Conservation (phyloP, 2,329 filamentous ascomycete genomes). For the Aphanocladium album region DNA sequence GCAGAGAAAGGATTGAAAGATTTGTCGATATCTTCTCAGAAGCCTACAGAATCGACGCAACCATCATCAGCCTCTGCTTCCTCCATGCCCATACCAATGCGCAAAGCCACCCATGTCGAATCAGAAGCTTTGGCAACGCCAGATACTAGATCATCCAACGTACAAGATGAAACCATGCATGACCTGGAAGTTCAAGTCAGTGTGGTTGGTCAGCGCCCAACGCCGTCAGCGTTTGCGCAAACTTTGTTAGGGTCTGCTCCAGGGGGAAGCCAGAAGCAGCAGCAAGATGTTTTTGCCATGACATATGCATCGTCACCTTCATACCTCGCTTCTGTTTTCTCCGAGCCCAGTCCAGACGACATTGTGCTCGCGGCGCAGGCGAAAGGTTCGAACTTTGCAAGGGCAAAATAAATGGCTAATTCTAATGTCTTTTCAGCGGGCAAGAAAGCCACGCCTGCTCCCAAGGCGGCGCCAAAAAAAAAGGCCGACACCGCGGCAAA, state of each 20-base stretch:
- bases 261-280: conserved; percentile 22
- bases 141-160: not conserved
- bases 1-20: conserved; percentile 25
- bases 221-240: conserved; percentile 54
- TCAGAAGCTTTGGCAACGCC: not conserved
- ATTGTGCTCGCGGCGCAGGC: conserved; percentile 81
- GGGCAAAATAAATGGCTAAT: conserved; percentile 44
- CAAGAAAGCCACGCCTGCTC: conserved; percentile 39
- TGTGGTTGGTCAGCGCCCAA: conserved; percentile 10
- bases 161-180: not conserved
- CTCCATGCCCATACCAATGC: not conserved
- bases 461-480: conserved; percentile 35
- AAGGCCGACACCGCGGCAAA: conserved; percentile 31
- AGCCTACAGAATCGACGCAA: not conserved
- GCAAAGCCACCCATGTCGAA: not conserved
- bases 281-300: conserved; percentile 34
- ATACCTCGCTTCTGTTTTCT: conserved; percentile 60
- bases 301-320: conserved; percentile 47
- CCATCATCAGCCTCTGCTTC: not conserved
- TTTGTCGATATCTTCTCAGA: conserved; percentile 26
- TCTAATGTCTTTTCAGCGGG: conserved; percentile 52
- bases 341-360: conserved; percentile 87
- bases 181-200: not conserved
- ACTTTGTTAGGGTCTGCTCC: conserved; percentile 45
- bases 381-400: conserved; percentile 69